Conservation (phyloP, 1,284 basidiomycete species). For the Sphagnurus paluster region DNA sequence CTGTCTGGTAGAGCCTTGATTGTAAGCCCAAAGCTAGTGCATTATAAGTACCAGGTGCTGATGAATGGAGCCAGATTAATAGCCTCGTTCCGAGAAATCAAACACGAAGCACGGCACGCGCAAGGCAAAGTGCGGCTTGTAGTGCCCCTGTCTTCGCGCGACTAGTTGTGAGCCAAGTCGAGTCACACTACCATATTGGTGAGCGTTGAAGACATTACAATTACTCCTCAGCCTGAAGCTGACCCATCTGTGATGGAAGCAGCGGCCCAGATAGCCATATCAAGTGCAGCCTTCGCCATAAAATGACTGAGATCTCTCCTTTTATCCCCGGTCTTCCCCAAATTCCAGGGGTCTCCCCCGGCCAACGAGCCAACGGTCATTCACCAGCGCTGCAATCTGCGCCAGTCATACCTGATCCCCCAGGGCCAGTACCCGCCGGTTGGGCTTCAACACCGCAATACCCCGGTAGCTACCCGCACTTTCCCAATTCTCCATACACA, state of each 20-base stretch:
- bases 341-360: not conserved
- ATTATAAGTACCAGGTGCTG: too few species aligned
- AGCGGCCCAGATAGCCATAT: not conserved
- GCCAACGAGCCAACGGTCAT: constrained; percentile 5
- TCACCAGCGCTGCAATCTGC: constrained; percentile 10
- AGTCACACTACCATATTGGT: constrained; percentile 17
- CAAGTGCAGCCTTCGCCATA: not conserved
- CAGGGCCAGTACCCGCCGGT: constrained; percentile 5
- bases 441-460: constrained; percentile 18
- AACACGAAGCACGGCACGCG: constrained; percentile 7
- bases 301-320: constrained; percentile 20
- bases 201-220: constrained; percentile 1
- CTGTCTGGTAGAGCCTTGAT: too few species aligned
- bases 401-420: constrained; percentile 22
- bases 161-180: constrained; percentile 1
- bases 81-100: not conserved
- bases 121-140: not conserved
- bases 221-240: constrained; percentile 2
- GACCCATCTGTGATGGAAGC: constrained; percentile 1
- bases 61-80: not conserved
- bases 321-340: constrained; percentile 22
- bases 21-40: not conserved
- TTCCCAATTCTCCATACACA: constrained; percentile 18
- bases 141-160: not conserved
- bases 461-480: constrained; percentile 15